Percentiles rank a stretch among this genome's conserved stretches.
Evolutionary conservation across 192 early-diverging fungal genomes (phyloP).

Genomic region (Gamsiella multidivaricata): DNA sequence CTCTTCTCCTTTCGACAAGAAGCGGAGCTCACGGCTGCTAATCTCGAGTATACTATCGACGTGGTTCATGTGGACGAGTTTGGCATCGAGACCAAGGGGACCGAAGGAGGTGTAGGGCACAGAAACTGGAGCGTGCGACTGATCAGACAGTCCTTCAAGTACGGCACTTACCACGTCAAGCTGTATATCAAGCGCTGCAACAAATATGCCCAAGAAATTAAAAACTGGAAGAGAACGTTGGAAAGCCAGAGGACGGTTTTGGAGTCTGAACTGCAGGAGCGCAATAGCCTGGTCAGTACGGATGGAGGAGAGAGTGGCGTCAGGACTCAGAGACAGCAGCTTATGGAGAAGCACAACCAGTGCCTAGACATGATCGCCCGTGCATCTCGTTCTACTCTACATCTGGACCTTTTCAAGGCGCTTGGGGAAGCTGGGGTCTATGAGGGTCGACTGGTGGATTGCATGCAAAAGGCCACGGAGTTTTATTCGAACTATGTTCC

Average conservation of each 20-base stretch:
- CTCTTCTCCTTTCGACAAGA: neutral
- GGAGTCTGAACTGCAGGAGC: neutral
- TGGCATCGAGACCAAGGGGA: neutral
- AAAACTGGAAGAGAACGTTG: neutral
- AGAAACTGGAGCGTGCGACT: neutral
- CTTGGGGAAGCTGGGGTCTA: slow-evolving; percentile 6
- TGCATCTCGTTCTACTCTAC: neutral
- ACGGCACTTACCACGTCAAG: slow-evolving; percentile 9
- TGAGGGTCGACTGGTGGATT: neutral
- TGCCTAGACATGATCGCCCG: slow-evolving; percentile 4
- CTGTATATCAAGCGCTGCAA: slow-evolving; percentile 1
- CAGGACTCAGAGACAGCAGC: neutral
- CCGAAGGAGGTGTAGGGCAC: neutral
- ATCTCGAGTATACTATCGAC: neutral
- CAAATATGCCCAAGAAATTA: neutral
- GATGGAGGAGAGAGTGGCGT: neutral
- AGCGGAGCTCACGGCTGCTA: neutral
- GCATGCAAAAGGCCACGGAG: neutral
- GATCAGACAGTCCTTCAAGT: neutral
- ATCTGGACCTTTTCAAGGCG: slow-evolving; percentile 11
- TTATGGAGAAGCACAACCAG: neutral
- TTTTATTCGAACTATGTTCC: slow-evolving; percentile 8
- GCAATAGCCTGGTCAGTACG: neutral
- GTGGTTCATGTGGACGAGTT: neutral
- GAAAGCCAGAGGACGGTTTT: neutral